These are phyloP conservation scores for Dendrocalamus latiflorus DNA, from an alignment of 202 grass and related monocot genomes.

Conservation along the genomic window DNA sequence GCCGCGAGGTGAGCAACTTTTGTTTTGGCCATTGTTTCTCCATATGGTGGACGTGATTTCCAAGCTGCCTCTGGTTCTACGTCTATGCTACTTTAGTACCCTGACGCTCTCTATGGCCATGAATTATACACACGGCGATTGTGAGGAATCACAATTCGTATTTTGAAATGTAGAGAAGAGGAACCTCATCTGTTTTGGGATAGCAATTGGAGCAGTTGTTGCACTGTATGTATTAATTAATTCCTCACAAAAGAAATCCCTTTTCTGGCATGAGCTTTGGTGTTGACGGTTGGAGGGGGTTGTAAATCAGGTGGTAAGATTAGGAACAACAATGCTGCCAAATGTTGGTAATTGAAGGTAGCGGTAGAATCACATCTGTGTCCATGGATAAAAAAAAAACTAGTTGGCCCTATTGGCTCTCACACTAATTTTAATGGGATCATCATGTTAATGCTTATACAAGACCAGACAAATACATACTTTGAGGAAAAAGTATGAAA, in stretches of 20 bases:
- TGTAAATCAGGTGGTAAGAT: not conserved
- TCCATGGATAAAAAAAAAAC: not conserved
- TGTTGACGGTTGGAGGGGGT: not conserved
- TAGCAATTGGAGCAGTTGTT: not conserved
- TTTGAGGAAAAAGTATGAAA: not conserved
- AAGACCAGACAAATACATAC: not conserved
- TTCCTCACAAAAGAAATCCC: not conserved
- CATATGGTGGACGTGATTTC: not conserved
- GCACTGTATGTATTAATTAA: not conserved
- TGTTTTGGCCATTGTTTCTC: not conserved
- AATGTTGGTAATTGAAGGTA: not conserved
- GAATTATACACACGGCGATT: not conserved
- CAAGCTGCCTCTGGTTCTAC: not conserved
- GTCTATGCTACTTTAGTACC: not conserved
- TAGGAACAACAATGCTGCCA: not conserved
- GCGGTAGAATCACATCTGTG: not conserved
- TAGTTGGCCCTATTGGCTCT: not conserved
- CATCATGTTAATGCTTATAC: not conserved
- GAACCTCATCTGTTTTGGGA: not conserved
- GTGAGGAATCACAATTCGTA: not conserved
- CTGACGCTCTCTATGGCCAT: not conserved
- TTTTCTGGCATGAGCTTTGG: not conserved
- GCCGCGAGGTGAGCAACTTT: slow-evolving; percentile 46
- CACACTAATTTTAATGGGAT: not conserved
- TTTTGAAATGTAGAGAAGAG: not conserved